Base-by-base conservation (phyloP, 768 basidiomycete species). In the Rhizopogon roseolus region DNA sequence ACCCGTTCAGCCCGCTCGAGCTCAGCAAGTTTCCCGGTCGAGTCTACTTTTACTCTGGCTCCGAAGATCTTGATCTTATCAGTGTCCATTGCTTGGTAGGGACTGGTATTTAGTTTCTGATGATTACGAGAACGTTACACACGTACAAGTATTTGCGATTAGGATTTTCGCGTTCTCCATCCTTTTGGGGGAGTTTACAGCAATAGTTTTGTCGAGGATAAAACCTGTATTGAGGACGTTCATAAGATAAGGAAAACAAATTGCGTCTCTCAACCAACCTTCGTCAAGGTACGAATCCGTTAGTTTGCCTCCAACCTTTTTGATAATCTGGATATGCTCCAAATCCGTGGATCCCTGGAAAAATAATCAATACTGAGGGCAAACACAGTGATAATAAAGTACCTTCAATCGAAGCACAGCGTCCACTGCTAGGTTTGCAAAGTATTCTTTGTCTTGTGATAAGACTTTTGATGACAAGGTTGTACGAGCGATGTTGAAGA, bases 21-120 rank as follows among this genome's bases (percentile, higher is more conserved):
- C 70, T 99, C 97, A 7, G 97, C 97, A 6, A 99, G 83, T 74
- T 99, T 98, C 50, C 95, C 90, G 3, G 97, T 96, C 43, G 90
- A 80, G 63, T 98, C 96, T 6, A 98, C 97, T 72, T 94, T 93
- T 57, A 98, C 86, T 37, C 93, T 81, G 0, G 97, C 96, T 41
- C 97, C 97, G 57, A 99, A 99, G 56, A 99, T 88, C 74, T 99
- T 99, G 78, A 98, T 97, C 71, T 99, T 99, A 74, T 99, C 97
- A 27, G 97, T 99, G 73, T 99, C 97, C 97, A 98, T 98, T 3
- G 97, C 94, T 95, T 59, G 10, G 40, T 6, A 54, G 45, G 10
- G 17, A 46, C 14, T 8, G 11, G 37, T 45, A 50, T 8, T 41
- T n/a, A 54, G 16, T 13, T 34, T 14, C 14, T 25, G 19, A 17